Conservation (phyloP, 345 rosid genomes). For the Ricinus communis region DNA sequence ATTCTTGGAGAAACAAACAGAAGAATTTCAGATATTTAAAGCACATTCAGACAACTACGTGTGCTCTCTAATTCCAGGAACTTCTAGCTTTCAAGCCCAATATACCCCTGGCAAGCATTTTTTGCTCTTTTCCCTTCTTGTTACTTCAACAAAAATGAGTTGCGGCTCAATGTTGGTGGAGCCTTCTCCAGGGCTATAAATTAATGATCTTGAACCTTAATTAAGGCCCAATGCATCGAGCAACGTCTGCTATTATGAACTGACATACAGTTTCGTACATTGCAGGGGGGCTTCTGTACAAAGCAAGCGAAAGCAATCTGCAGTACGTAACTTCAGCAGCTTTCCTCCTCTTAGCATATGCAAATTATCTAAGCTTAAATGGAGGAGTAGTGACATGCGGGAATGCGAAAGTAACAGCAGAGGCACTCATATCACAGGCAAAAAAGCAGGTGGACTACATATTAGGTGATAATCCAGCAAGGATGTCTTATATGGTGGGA, state of each 20-base stretch:
- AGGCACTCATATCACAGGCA: slow-evolving; percentile 44
- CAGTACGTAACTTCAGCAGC: slow-evolving; percentile 93
- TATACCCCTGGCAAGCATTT: slow-evolving; percentile 52
- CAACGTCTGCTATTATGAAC: background rate
- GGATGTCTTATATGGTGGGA: slow-evolving; percentile 89
- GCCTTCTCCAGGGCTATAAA: background rate
- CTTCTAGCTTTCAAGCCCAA: slow-evolving; percentile 56
- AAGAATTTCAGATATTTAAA: slow-evolving; percentile 53
- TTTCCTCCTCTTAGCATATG: slow-evolving; percentile 78
- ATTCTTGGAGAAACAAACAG: slow-evolving; percentile 46
- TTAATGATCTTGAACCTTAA: too few relatives aligned
- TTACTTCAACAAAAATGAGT: background rate
- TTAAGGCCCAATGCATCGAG: too few relatives aligned
- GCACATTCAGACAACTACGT: slow-evolving; percentile 70
- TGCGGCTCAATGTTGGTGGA: background rate
- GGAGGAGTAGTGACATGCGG: slow-evolving; percentile 50
- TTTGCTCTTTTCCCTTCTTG: too few relatives aligned
- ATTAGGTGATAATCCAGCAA: slow-evolving; percentile 76
- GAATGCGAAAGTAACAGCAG: slow-evolving; percentile 35
- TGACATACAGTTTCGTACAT: background rate
- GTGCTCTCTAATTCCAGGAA: slow-evolving; percentile 63
- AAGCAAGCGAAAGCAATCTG: slow-evolving; percentile 93
- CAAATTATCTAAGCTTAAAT: slow-evolving; percentile 59
- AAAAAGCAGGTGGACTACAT: slow-evolving; percentile 83
- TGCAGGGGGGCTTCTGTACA: slow-evolving; percentile 82